A percentile compares a stretch with the other conserved stretches of the same genome.
phyloP scores from a whole-genome alignment of 2,329 filamentous ascomycete genomes.

The Pezicula carpinea region DNA sequence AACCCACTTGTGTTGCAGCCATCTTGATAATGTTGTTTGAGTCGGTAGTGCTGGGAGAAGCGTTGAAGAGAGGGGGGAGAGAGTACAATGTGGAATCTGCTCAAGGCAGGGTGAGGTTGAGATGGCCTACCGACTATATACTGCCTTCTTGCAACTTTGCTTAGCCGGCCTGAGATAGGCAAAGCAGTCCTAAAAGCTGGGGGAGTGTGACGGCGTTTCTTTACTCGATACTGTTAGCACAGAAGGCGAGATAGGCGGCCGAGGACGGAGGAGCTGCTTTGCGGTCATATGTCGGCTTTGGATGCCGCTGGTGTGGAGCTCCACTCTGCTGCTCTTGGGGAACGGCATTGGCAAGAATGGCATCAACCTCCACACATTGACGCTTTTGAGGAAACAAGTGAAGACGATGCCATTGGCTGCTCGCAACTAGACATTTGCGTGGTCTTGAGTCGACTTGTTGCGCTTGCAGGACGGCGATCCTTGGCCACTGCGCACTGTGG shows the following conservation, averaged over 20 bases:
- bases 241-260: background rate
- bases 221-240: constrained; percentile 1
- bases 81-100: background rate
- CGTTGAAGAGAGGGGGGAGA: background rate
- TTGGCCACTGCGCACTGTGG: too few relatives aligned
- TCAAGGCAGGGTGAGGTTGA: background rate
- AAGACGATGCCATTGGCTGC: too few relatives aligned
- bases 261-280: background rate
- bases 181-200: background rate
- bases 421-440: too few relatives aligned
- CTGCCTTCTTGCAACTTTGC: background rate
- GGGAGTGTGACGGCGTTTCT: background rate
- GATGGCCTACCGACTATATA: background rate
- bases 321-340: background rate
- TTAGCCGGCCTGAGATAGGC: background rate
- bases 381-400: too few relatives aligned
- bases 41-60: background rate
- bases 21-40: constrained; percentile 4
- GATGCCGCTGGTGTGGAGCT: background rate
- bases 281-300: background rate
- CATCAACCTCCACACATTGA: too few relatives aligned
- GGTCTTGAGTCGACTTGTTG: too few relatives aligned
- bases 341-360: background rate
- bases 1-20: constrained; percentile 1
- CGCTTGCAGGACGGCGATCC: too few relatives aligned